Conservation (phyloP, 2,329 filamentous ascomycete species). For the Sarocladium brachiariae region DNA sequence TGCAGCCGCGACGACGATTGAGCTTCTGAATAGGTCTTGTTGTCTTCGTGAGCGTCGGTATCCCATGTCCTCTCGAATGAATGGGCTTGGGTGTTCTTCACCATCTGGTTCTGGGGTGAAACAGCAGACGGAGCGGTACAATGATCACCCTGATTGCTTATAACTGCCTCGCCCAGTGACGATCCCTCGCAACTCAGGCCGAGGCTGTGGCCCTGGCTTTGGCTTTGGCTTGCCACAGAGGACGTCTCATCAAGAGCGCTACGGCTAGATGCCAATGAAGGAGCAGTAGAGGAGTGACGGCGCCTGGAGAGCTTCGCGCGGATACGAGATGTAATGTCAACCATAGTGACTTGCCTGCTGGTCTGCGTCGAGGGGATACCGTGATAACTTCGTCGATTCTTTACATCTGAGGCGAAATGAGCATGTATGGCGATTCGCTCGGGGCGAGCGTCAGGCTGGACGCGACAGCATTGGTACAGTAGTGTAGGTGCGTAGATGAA, state of each 20-base stretch:
- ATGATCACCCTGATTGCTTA: background rate
- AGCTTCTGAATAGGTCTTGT: background rate
- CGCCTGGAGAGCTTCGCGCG: constrained; percentile 12
- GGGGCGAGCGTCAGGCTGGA: background rate
- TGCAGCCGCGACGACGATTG: background rate
- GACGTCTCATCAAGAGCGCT: constrained; percentile 10
- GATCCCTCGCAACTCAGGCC: constrained; percentile 3
- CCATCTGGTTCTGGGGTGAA: background rate
- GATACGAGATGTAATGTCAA: constrained; percentile 11
- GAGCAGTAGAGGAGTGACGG: constrained; percentile 10
- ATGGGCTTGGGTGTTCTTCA: background rate
- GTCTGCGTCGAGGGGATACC: background rate
- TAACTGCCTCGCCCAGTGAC: background rate
- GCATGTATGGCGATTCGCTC: background rate
- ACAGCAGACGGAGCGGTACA: background rate
- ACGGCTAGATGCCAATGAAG: constrained; percentile 13
- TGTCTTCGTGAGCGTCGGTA: background rate
- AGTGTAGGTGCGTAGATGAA: no score
- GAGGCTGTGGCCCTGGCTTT: constrained; percentile 1
- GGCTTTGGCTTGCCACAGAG: constrained; percentile 9
- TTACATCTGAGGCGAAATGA: background rate
- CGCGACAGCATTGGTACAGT: background rate
- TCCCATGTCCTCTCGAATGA: constrained; percentile 1
- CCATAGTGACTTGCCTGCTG: background rate
- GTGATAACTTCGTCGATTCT: background rate